Evolutionary conservation across 2,329 filamentous ascomycete genomes (phyloP).

Genomic region (Clarireedia monteithiana): DNA sequence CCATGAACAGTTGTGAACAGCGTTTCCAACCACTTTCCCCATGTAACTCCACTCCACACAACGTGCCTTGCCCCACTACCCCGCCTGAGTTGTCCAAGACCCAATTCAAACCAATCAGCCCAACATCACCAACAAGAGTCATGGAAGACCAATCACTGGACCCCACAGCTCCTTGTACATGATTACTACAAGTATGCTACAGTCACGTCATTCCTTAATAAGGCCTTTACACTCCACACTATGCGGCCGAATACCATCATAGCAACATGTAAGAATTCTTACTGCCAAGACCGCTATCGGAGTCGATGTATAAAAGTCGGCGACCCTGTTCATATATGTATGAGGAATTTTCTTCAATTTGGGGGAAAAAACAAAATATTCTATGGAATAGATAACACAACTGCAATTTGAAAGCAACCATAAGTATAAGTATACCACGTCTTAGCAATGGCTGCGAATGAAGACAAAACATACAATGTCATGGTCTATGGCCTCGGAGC

Average conservation of each 20-base stretch:
- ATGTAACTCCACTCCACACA: not conserved
- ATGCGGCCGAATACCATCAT: not conserved
- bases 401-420: not conserved
- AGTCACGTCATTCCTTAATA: too few relatives aligned
- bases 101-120: too few relatives aligned
- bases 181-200: too few relatives aligned
- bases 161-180: too few relatives aligned
- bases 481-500: slow-evolving; percentile 5
- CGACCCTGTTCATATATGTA: too few relatives aligned
- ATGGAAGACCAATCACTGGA: not conserved
- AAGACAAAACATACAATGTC: not conserved
- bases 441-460: not conserved
- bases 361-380: too few relatives aligned
- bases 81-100: not conserved
- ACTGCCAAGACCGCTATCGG: not conserved
- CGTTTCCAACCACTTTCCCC: not conserved
- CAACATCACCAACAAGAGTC: not conserved
- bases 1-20: too few relatives aligned
- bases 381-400: not conserved
- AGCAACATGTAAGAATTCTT: not conserved
- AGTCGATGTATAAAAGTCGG: not conserved
- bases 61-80: not conserved
- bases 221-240: not conserved
- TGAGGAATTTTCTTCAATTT: too few relatives aligned
- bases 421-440: not conserved